Percentiles rank a stretch among this genome's conserved stretches.
Conservation (phyloP, 345 rosid species). For the Eucalyptus cloeziana region DNA sequence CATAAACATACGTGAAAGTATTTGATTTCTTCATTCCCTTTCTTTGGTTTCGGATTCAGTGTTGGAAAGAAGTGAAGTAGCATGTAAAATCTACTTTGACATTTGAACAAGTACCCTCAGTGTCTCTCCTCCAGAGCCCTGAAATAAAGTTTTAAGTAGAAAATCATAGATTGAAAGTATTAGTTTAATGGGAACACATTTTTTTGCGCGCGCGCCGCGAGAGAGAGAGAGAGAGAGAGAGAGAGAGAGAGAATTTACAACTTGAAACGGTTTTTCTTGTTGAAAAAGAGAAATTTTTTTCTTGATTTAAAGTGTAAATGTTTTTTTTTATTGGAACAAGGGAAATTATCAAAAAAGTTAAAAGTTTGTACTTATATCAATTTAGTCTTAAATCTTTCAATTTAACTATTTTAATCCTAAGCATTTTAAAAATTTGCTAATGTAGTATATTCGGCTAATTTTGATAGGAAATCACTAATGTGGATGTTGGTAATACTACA, state of each 20-base stretch:
- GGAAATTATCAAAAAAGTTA: too few relatives aligned
- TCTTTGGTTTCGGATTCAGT: not conserved
- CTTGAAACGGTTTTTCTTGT: too few relatives aligned
- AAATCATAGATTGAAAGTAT: not conserved
- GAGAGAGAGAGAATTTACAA: not conserved
- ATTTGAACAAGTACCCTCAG: not conserved
- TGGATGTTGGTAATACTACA: fast-evolving
- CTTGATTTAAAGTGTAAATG: too few relatives aligned
- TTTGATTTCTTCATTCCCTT: not conserved
- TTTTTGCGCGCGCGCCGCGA: too few relatives aligned
- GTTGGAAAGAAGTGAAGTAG: not conserved
- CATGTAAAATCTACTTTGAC: not conserved
- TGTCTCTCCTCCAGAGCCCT: not conserved
- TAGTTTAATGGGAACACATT: not conserved
- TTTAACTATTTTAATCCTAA: too few relatives aligned
- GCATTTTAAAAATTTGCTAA: not conserved
- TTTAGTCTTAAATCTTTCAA: too few relatives aligned
- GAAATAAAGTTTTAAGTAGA: not conserved
- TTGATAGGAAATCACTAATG: too few relatives aligned
- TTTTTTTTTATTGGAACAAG: too few relatives aligned
- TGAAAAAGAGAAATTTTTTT: too few relatives aligned
- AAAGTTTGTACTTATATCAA: fast-evolving
- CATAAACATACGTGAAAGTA: not conserved
- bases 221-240: not conserved
- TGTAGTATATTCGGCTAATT: too few relatives aligned